Evolutionary conservation across 2,329 filamentous ascomycete genomes (phyloP).

Genomic region (Hansfordia pulvinata): DNA sequence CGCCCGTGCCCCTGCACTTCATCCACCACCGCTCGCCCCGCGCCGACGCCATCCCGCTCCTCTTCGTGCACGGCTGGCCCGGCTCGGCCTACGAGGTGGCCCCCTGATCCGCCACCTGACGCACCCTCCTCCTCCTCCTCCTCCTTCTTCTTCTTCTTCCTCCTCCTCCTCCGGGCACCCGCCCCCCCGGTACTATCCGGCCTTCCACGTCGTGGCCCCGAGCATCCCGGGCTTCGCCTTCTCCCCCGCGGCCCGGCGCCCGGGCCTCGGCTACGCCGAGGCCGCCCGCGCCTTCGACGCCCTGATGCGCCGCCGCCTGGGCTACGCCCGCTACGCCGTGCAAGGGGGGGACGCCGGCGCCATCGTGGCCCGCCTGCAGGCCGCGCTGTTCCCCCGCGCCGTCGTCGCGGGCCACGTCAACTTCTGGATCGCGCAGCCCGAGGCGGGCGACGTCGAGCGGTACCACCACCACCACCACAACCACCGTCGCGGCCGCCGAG

Average conservation of each 20-base stretch:
- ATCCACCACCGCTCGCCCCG: constrained; percentile 12
- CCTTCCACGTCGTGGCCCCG: constrained; percentile 24
- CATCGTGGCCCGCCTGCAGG: constrained; percentile 11
- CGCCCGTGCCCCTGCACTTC: constrained; percentile 12
- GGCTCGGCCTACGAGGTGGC: constrained; percentile 15
- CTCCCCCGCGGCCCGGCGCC: constrained; percentile 12
- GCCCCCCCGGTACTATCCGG: constrained; percentile 8
- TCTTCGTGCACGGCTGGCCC: constrained; percentile 19
- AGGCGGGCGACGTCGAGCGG: constrained; percentile 2
- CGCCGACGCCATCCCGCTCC: constrained; percentile 14
- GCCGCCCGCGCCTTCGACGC: constrained; percentile 14
- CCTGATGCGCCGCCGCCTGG: constrained; percentile 18
- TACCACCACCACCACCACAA: too few relatives aligned
- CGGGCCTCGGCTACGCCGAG: constrained; percentile 11
- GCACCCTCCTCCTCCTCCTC: too few relatives aligned
- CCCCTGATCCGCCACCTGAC: constrained; percentile 14
- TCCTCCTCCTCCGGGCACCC: too few relatives aligned
- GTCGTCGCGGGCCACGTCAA: constrained; percentile 4
- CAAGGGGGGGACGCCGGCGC: constrained; percentile 13
- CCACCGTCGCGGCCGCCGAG: too few relatives aligned
- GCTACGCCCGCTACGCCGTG: constrained; percentile 12
- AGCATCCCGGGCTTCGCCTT: constrained; percentile 20
- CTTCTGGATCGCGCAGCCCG: constrained; percentile 9
- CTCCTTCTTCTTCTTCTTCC: too few relatives aligned
- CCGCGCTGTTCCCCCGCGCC: constrained; percentile 1